Percentiles rank a stretch among this genome's conserved stretches.
These are phyloP conservation scores for Barnettozyma populi DNA, from an alignment of 805 yeast genomes.

Conservation along the genomic window DNA sequence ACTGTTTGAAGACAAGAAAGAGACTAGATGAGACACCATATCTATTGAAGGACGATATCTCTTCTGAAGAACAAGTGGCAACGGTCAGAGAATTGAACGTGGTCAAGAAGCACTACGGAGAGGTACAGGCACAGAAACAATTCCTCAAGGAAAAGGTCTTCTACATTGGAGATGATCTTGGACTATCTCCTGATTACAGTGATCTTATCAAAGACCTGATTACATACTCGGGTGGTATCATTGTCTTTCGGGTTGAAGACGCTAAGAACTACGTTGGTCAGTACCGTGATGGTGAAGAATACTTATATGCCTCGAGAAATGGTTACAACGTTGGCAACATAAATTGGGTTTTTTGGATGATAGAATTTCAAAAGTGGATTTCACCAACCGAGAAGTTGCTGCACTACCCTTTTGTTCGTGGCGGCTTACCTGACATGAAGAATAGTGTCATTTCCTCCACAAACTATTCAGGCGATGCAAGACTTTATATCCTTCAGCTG, in stretches of 20 bases:
- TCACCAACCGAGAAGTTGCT: conserved; percentile 52
- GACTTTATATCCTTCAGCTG: conserved; percentile 62
- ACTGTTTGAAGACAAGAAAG: conserved; percentile 50
- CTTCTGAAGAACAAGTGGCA: conserved; percentile 6
- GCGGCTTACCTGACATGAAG: conserved; percentile 48
- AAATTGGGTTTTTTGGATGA: conserved; percentile 70
- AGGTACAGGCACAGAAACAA: conserved; percentile 2
- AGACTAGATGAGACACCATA: conserved; percentile 51
- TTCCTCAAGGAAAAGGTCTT: conserved; percentile 43
- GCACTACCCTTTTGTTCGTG: conserved; percentile 58
- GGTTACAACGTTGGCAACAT: conserved; percentile 55
- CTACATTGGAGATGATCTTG: conserved; percentile 50
- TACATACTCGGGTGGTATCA: conserved; percentile 48
- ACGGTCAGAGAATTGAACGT: conserved; percentile 9
- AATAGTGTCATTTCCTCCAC: conserved; percentile 62
- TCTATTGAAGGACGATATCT: conserved; percentile 19
- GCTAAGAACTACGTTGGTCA: conserved; percentile 57
- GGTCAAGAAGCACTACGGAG: neutral
- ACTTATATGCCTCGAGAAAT: conserved; percentile 37
- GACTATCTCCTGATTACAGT: conserved; percentile 39
- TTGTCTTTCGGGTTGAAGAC: conserved; percentile 25
- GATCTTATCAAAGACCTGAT: conserved; percentile 41
- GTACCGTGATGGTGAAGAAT: conserved; percentile 54
- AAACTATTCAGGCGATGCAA: conserved; percentile 80
- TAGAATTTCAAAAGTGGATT: conserved; percentile 49